Evolutionary conservation across 345 rosid species (phyloP).

Genomic region (Pugionium cornutum): DNA sequence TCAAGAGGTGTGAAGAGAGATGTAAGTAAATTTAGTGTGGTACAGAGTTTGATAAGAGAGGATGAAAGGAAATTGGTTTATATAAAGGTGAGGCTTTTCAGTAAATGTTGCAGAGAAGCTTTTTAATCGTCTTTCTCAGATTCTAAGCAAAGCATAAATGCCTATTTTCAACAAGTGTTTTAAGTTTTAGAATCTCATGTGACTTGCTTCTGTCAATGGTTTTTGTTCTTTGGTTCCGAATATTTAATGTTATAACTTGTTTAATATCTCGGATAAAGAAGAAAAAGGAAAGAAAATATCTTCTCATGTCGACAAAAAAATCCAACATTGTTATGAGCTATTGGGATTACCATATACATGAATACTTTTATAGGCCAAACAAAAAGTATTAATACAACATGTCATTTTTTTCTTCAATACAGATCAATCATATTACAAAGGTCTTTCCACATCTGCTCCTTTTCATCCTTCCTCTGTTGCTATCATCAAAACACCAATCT

Average conservation of each 20-base stretch:
- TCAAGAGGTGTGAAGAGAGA: neutral
- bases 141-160: conserved; percentile 68
- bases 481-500: conserved; percentile 21
- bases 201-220: conserved; percentile 29
- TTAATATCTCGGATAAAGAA: neutral
- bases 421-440: conserved; percentile 32
- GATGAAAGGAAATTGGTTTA: conserved; percentile 41
- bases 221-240: conserved; percentile 38
- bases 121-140: conserved; percentile 46
- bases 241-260: neutral
- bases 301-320: conserved; percentile 26
- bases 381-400: conserved; percentile 35
- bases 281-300: conserved; percentile 22
- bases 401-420: neutral
- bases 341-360: conserved; percentile 11
- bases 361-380: conserved; percentile 35
- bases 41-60: conserved; percentile 34
- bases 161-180: conserved; percentile 23
- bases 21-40: conserved; percentile 10
- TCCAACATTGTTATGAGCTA: conserved; percentile 23
- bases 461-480: conserved; percentile 29
- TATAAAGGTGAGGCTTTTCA: conserved; percentile 48
- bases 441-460: conserved; percentile 28
- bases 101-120: conserved; percentile 47
- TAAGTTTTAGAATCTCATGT: conserved; percentile 39